Evolutionary conservation across 208 protist species (phyloP).

Genomic region (Trypanosoma grayi): DNA sequence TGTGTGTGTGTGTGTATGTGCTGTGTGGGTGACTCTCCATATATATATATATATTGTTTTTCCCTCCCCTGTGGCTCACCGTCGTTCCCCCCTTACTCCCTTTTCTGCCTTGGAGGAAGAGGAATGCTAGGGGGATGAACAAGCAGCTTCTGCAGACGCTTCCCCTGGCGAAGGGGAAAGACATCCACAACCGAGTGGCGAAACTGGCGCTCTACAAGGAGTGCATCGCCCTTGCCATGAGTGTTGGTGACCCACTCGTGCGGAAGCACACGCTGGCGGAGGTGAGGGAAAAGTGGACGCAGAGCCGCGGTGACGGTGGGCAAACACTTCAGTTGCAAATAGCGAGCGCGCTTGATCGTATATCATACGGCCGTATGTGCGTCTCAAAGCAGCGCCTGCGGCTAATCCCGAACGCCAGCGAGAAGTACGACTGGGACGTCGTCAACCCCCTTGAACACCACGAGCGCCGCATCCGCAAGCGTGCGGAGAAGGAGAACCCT

Average conservation of each 20-base stretch:
- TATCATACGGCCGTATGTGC: constrained; percentile 85
- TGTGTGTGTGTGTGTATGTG: too few relatives aligned
- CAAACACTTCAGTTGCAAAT: constrained; percentile 81
- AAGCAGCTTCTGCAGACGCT: constrained; percentile 72
- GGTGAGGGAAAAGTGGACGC: constrained; percentile 76
- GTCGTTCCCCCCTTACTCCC: too few relatives aligned
- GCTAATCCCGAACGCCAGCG: constrained; percentile 76
- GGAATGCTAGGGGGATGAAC: constrained; percentile 43
- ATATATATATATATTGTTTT: not conserved
- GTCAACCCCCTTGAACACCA: constrained; percentile 81
- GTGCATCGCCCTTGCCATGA: constrained; percentile 71
- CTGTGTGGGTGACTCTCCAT: too few relatives aligned
- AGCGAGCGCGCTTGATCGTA: constrained; percentile 78
- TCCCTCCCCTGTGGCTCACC: too few relatives aligned
- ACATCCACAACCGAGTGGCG: constrained; percentile 69
- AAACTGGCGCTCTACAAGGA: constrained; percentile 88
- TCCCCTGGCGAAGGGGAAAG: constrained; percentile 81
- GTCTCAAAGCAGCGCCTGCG: constrained; percentile 78
- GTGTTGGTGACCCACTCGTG: constrained; percentile 63
- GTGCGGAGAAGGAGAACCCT: constrained; percentile 64
- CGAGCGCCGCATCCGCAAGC: constrained; percentile 45
- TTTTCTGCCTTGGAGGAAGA: not conserved
- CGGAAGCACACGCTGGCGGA: constrained; percentile 72
- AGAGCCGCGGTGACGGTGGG: constrained; percentile 77
- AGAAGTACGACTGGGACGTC: constrained; percentile 84